Evolutionary conservation across 192 early-diverging fungal species (phyloP), one percentile per base, ranked within the genome.

Genomic region (Umbelopsis vinacea): DNA sequence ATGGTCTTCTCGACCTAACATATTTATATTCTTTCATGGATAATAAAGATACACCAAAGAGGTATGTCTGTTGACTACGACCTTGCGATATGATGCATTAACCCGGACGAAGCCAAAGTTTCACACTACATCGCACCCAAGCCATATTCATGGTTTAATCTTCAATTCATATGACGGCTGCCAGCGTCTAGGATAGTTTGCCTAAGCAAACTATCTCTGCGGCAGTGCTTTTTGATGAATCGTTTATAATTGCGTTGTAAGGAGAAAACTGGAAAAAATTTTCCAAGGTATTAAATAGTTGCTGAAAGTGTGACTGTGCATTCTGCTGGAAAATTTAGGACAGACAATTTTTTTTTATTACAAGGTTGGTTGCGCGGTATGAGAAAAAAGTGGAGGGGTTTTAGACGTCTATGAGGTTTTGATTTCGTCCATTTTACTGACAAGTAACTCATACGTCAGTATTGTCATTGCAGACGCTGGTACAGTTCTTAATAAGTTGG

Each of bases 401-500:
- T n/a, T 52, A 37, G 24, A n/a, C 40, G 37, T 47, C 67, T 68
- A 74, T 29, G 24, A 47, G 48, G 67, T 38, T 48, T 76, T 76
- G 46, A 71, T 52, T 26, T 55, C 43, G 46, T 68, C 66, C 38
- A 93, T 72, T 35, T 85, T 72, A 46, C 84, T 79, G n/a, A 94
- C 87, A 38, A 97, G 77, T 52, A 93, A 77, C 81, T 98, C 96
- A 73, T 96, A 98, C 6, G 92, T 95, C 71, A 95, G 80, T 69
- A 98, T 88, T 0, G 92, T 92, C 70, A 98, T 76, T 66, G 93
- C 93, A 66, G 90, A 89, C 10, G 93, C 89, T 10, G 96, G 96
- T 6, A 98, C 93, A 8, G 94, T 97, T 70, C 95, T 84, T 48
- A 98, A 81, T 37, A 98, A 79, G 76, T 94, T 96, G 11, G 94